Conservation (phyloP, 164 flowering plant species). For the Vitis cinerea region DNA sequence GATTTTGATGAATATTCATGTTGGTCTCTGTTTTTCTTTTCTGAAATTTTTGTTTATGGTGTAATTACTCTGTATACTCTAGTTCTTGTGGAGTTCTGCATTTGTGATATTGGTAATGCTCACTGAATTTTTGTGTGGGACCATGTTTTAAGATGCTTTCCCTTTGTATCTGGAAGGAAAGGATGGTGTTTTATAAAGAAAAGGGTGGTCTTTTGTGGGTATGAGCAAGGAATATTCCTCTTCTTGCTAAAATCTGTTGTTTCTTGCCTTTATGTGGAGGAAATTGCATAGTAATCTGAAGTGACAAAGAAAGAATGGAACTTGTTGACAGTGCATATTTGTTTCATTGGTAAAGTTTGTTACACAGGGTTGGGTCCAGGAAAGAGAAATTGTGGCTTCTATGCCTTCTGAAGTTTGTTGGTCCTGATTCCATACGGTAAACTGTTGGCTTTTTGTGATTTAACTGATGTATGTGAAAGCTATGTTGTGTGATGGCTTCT, state of each 20-base stretch:
- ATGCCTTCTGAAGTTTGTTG: no score
- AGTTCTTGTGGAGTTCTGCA: not conserved
- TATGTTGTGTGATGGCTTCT: no score
- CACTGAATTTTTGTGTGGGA: slow-evolving; percentile 8
- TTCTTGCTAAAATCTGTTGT: slow-evolving; percentile 1
- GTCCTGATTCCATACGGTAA: no score
- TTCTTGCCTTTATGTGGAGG: not conserved
- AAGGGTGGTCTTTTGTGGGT: slow-evolving; percentile 10
- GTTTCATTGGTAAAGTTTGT: not conserved
- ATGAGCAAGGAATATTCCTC: slow-evolving; percentile 14
- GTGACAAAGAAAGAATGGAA: no score
- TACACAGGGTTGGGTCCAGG: no score
- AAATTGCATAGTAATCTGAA: not conserved
- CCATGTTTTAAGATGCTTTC: slow-evolving; percentile 15
- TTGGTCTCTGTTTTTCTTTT: not conserved
- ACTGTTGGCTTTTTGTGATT: no score
- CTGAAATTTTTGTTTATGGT: not conserved
- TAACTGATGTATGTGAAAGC: no score
- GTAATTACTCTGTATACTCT: not conserved
- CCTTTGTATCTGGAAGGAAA: slow-evolving; percentile 11
- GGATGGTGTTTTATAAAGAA: slow-evolving; percentile 5
- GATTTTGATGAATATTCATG: not conserved
- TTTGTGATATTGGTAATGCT: not conserved
- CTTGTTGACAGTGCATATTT: not conserved
- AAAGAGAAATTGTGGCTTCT: no score